Percentiles rank a stretch among this genome's conserved stretches.
Evolutionary conservation across 306 rosid species (phyloP).

Genomic region (Pachyrhizus erosus): DNA sequence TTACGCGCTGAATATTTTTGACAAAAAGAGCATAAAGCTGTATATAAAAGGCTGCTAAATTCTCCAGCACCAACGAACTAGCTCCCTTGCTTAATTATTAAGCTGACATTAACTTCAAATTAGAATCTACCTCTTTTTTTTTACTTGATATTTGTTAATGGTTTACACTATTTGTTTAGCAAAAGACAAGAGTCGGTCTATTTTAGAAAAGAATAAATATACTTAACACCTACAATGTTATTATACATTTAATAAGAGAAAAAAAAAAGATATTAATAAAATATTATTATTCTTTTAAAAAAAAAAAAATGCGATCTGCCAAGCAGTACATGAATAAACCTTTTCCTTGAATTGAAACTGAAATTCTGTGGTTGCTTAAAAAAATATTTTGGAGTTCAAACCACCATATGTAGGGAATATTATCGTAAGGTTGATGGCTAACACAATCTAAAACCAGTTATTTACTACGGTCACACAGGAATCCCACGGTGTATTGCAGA

Average conservation of each 20-base stretch:
- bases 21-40: constrained; percentile 2
- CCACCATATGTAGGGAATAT: background rate
- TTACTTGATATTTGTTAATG: background rate
- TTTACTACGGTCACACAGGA: too few relatives aligned
- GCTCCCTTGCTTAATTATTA: constrained; percentile 44
- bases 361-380: background rate
- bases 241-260: too few relatives aligned
- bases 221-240: too few relatives aligned
- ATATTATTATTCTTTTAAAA: too few relatives aligned
- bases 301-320: too few relatives aligned
- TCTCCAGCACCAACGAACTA: background rate
- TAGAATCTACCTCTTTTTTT: background rate
- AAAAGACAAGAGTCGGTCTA: background rate
- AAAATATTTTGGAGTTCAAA: background rate
- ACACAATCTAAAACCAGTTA: too few relatives aligned
- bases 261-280: too few relatives aligned
- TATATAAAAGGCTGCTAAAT: constrained; percentile 20
- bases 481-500: background rate
- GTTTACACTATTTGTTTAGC: background rate
- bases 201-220: background rate
- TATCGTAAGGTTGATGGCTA: too few relatives aligned
- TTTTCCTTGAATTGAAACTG: background rate
- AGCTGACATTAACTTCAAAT: background rate
- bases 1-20: constrained; percentile 48
- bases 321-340: background rate